Evolutionary conservation across 2,329 filamentous ascomycete genomes (phyloP).

Genomic region (Xylariaceae sp.): DNA sequence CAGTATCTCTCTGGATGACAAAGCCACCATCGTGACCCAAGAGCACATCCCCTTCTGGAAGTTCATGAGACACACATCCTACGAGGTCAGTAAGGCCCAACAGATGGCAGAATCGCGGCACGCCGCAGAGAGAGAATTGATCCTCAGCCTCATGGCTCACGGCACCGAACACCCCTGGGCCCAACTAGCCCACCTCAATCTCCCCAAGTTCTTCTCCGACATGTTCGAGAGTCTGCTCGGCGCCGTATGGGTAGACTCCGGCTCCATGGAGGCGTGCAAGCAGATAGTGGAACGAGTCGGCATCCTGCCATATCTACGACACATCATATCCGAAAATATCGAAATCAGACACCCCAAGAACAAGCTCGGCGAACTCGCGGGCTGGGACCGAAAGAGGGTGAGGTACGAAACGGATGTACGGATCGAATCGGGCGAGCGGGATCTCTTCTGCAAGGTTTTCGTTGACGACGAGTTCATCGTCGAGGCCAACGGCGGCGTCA

Average conservation of each 20-base stretch:
- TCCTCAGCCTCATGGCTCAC: conserved; percentile 48
- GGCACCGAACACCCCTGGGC: conserved; percentile 70
- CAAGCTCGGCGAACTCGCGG: conserved; percentile 58
- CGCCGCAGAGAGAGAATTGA: conserved; percentile 41
- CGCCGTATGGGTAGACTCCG: conserved; percentile 78
- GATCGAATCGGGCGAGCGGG: conserved; percentile 22
- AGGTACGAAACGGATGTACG: conserved; percentile 45
- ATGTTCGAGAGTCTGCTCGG: conserved; percentile 76
- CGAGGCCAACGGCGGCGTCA: conserved; percentile 43
- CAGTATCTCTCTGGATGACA: conserved; percentile 24
- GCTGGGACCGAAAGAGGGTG: conserved; percentile 41
- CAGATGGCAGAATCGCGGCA: conserved; percentile 44
- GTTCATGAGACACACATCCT: conserved; percentile 60
- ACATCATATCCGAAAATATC: conserved; percentile 56
- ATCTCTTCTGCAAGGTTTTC: conserved; percentile 43
- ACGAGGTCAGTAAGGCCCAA: conserved; percentile 46
- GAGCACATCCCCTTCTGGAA: conserved; percentile 56
- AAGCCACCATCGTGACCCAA: conserved; percentile 26
- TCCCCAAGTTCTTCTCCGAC: conserved; percentile 78
- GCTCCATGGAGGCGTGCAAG: conserved; percentile 56
- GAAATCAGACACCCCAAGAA: conserved; percentile 64
- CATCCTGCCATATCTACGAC: conserved; percentile 58
- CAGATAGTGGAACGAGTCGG: conserved; percentile 60
- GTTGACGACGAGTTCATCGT: conserved; percentile 47
- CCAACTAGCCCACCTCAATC: conserved; percentile 58